These are phyloP conservation scores for Sarocladiaceae sp. DNA, from an alignment of 2,329 filamentous ascomycete species.

Conservation along the genomic window DNA sequence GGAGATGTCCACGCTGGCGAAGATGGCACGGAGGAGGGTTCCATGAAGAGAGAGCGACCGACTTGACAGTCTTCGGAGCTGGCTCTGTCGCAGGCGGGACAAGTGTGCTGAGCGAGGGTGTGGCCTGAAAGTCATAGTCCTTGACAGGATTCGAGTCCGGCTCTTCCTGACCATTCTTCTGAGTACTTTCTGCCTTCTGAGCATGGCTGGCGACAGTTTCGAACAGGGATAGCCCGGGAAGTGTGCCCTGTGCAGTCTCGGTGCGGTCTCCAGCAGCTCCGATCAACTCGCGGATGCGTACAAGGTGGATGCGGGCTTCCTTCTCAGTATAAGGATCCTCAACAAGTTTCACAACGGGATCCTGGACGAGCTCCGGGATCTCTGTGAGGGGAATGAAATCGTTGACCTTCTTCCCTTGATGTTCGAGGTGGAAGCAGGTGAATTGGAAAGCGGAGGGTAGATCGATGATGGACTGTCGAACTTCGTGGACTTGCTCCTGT, in stretches of 20 bases:
- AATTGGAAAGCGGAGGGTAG: conserved; percentile 91
- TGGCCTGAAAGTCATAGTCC: conserved; percentile 73
- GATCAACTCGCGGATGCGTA: conserved; percentile 87
- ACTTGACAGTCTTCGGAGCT: conserved; percentile 86
- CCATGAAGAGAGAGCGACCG: conserved; percentile 85
- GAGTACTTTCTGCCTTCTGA: not conserved
- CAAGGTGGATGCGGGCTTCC: conserved; percentile 90
- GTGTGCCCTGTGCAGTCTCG: conserved; percentile 80
- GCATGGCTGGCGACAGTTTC: conserved; percentile 63
- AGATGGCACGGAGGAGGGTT: conserved; percentile 93
- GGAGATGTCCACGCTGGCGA: conserved; percentile 83
- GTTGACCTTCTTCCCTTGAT: conserved; percentile 84
- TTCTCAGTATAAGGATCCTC: conserved; percentile 98
- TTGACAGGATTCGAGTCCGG: conserved; percentile 39
- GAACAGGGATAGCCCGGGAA: conserved; percentile 81
- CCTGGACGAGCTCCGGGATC: conserved; percentile 70
- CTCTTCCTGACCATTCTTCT: conserved; percentile 28
- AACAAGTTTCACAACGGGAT: conserved; percentile 76
- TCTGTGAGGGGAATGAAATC: conserved; percentile 93
- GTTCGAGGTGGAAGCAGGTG: conserved; percentile 97
- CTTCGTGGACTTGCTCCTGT: conserved; percentile 95
- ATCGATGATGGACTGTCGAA: conserved; percentile 95
- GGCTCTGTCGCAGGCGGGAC: conserved; percentile 63
- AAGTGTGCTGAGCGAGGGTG: conserved; percentile 65
- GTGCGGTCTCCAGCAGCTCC: conserved; percentile 86